Base-by-base conservation (phyloP, 2,329 filamentous ascomycete species). In the Epichloe sibirici region DNA sequence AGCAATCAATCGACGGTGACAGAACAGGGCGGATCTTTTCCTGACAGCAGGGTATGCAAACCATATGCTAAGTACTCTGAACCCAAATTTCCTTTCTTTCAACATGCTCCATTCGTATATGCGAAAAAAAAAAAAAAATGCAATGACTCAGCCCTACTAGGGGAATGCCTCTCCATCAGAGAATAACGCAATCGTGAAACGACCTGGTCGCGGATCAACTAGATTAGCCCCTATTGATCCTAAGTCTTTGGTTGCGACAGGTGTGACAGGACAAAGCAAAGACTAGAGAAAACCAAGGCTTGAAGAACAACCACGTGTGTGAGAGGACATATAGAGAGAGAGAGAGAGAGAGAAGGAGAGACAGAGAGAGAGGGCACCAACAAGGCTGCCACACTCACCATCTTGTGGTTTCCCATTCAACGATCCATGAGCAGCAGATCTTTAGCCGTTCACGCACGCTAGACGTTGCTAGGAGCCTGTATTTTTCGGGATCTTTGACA, bases 381-480 rank as follows among this genome's bases (percentile, higher is more conserved):
- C n/a, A 13, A 12, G 38, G 13, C 12, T 17, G 17, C 5, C n/a
- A 12, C 23, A 65, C 85, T 78, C 74, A 90, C 87, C 84, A 88
- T 71, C 81, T 74, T 58, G 78, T 79, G 49, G 74, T 74, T 63
- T 90, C 83, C 68, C 88, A 83, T 62, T 85, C 78, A 53, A 79
- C 70, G 55, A 91, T 85, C 90, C 90, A 95, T 42, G 71, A 71
- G 49, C 85, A 87, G 55, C 87, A 88, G 48, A 95, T 85, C 71
- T 95, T 94, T 52, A 95, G 68, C 53, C 90, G 75, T 62, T 90
- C 82, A 55, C 90, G 76, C 4, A 95, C 88, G 58, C 86, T 91
- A 3, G 76, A 83, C 5, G 85, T 86, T 12, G 75, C 74, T 13
- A 96, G 69, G 21, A 96, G 70, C 12, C 78, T 74, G 59, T 95